A percentile compares a stretch with the other conserved stretches of the same genome.
Conservation (phyloP, 2,329 filamentous ascomycete species). For the Talaromyces sp. region DNA sequence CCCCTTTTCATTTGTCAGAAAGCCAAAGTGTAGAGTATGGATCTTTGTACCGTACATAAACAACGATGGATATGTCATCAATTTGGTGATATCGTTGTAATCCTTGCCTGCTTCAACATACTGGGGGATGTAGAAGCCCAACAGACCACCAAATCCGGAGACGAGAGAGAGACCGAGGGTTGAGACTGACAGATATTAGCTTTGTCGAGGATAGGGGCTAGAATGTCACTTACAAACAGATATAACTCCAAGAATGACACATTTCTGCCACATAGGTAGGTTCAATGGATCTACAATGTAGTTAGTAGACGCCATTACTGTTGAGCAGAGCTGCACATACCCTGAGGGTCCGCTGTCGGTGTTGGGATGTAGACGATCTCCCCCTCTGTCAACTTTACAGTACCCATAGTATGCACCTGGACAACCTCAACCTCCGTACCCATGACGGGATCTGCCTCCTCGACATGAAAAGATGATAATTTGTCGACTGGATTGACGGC, state of each 20-base stretch:
- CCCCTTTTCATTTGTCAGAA: constrained; percentile 25
- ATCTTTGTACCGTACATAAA: constrained; percentile 24
- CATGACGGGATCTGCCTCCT: constrained; percentile 18
- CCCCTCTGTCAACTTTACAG: constrained; percentile 31
- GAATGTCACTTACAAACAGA: constrained; percentile 25
- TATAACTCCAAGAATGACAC: constrained; percentile 26
- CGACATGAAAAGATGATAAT: constrained; percentile 19
- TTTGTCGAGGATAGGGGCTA: background rate
- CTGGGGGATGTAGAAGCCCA: constrained; percentile 41
- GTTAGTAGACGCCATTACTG: background rate
- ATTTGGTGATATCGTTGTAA: constrained; percentile 39
- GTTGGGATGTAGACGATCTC: constrained; percentile 34
- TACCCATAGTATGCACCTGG: constrained; percentile 23
- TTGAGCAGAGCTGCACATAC: constrained; percentile 14
- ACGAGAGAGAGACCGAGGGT: constrained; percentile 39
- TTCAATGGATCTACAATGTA: constrained; percentile 28
- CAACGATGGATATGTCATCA: constrained; percentile 35
- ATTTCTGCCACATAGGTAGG: constrained; percentile 28
- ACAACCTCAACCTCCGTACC: constrained; percentile 6
- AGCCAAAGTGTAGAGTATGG: background rate
- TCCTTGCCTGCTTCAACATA: constrained; percentile 36
- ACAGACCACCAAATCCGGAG: constrained; percentile 42
- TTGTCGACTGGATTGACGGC: constrained; percentile 19
- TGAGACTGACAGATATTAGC: constrained; percentile 35
- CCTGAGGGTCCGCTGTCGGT: constrained; percentile 33